Base-by-base conservation (phyloP, 2,329 filamentous ascomycete species). In the Penicillium hesseltinei region DNA sequence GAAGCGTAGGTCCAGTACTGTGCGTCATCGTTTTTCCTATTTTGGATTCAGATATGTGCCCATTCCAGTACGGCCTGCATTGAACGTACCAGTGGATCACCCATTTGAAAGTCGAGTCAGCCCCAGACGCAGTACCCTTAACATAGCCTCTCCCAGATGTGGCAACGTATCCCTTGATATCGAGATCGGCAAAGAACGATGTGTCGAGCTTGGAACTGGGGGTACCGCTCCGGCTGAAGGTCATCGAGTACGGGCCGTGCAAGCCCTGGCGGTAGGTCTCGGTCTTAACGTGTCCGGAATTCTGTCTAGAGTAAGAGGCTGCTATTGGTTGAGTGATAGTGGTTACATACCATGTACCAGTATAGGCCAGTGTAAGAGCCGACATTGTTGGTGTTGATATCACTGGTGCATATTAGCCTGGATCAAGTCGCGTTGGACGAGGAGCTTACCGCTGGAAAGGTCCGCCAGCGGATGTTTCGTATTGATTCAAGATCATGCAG, bases 1-100 rank as follows among this genome's bases (percentile, higher is more conserved):
- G 77, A 77, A 21, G 84, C 81, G 57, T 83, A 83, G 6, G 80
- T 74, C 86, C 86, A 89, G 77, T 88, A 89, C 67, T 89, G 87
- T 0, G 84, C 83, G 6, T 76, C 76, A 31, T 69, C 69, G 70
- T 88, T 88, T 73, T 82, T 84, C 67, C 66, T 69, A 15, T 39
- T 2, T 9, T n/a, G 2, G 0, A 15, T 15, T 50, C 9, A 58
- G 23, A 13, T 8, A 23, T 21, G 11, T 17, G 10, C 8, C 39
- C 10, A 17, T 25, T 35, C 6, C 11, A 5, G 9, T 13, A 31
- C 9, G 1, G n/a, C 25, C 2, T 31, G 11, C 2, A 39, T 36
- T 6, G 5, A 4, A 42, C 52, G 17, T 56, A 77, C 86, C 86
- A 89, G 71, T 89, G 85, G 2, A 89, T 75, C 3, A 88, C 86